phyloP scores from a whole-genome alignment of 2,329 filamentous ascomycete genomes.

The Trichophyton rubrum region DNA sequence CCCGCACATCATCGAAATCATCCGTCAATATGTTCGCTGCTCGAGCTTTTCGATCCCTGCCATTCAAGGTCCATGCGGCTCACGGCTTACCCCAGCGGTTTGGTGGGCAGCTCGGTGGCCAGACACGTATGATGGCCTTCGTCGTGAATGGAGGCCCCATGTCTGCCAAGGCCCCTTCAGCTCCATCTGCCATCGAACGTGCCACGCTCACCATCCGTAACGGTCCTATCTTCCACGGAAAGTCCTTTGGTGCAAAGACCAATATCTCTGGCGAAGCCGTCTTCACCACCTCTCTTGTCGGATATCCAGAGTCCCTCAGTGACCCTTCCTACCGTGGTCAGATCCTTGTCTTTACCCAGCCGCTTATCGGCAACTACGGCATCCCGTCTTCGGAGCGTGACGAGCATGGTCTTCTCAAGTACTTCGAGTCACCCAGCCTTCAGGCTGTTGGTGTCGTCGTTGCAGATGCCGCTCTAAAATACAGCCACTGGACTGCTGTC shows the following conservation, averaged over 20 bases:
- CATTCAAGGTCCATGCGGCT: constrained; percentile 36
- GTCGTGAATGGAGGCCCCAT: constrained; percentile 54
- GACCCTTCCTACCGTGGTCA: constrained; percentile 61
- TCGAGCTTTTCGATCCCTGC: constrained; percentile 42
- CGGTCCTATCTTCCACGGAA: constrained; percentile 90
- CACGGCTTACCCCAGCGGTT: constrained; percentile 25
- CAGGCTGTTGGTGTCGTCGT: constrained; percentile 94
- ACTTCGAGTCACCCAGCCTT: constrained; percentile 96
- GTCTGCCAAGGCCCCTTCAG: constrained; percentile 43
- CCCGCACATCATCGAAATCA: background rate
- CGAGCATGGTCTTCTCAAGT: constrained; percentile 80
- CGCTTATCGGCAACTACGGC: constrained; percentile 95
- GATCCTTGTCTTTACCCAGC: constrained; percentile 96
- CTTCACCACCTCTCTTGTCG: constrained; percentile 95
- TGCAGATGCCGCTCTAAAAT: constrained; percentile 80
- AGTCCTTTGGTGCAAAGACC: constrained; percentile 87
- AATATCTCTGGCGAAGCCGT: constrained; percentile 98
- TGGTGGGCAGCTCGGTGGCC: constrained; percentile 17
- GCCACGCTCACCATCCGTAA: constrained; percentile 95
- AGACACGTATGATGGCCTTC: constrained; percentile 46
- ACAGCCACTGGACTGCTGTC: constrained; percentile 98
- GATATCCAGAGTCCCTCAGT: constrained; percentile 82
- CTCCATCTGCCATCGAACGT: constrained; percentile 53
- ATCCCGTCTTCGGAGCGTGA: constrained; percentile 80
- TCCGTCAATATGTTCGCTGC: constrained; percentile 40